Evolutionary conservation across 345 rosid genomes (phyloP), one percentile per base, ranked within the genome.

Genomic region (Citrus trifoliata): DNA sequence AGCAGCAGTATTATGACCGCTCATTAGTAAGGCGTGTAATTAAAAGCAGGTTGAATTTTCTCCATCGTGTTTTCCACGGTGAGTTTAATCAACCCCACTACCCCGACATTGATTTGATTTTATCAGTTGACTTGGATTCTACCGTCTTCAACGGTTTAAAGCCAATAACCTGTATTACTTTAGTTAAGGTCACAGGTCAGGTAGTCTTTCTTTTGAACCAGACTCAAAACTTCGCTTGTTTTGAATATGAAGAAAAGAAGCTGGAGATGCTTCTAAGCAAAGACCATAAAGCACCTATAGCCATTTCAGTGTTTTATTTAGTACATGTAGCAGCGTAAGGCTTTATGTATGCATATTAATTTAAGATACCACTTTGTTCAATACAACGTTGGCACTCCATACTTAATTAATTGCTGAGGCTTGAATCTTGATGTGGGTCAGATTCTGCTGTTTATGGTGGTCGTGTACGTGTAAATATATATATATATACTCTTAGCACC

Each of bases 191-290:
- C 33, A 42, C 4, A 0, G 51, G 18, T 16, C 4, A 63, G 19
- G 35, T 62, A 37, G 59, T 70, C 1, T 30, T 56, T 32, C 22
- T 7, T 67, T 55, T 25, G 22, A 14, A 2, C 12, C 8, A 7
- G 4, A 1, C 59, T 3, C 40, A 18, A 51, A 58, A 37, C 84
- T 67, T 84, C 81, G 82, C 82, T 85, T 82, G 86, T 64, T 83
- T 88, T 86, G 82, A 63, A 51, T 78, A 76, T 22, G 76, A 85
- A 88, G 81, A 75, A 86, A 46, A 81, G 61, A 75, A 69, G 72
- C 14, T 18, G 79, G 78, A 78, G 78, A 80, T 56, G 86, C 86
- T 86, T 88, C 87, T 18, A 79, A 83, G 88, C 87, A 78, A 86
- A 80, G 86, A 73, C 70, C 33, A 70, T 7, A 37, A 27, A 38